Evolutionary conservation across 768 basidiomycete species (phyloP), one percentile per base, ranked within the genome.

Genomic region (Exsudoporus frostii): DNA sequence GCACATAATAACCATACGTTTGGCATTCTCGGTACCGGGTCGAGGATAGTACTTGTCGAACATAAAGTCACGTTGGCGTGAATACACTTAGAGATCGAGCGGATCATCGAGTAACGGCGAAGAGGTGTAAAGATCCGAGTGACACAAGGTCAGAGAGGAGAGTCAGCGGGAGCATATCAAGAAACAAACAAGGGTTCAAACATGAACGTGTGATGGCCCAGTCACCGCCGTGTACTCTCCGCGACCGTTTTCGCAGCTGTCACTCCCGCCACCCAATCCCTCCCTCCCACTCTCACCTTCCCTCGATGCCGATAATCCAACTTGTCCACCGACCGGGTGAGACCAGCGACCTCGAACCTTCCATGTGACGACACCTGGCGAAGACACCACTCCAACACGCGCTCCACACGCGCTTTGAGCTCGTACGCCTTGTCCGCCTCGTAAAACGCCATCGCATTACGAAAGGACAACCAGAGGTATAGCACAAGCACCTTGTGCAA

Each of bases 381-480:
- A 55, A 90, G 69, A 54, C 71, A 75, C 76, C 82, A 85, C 45
- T 91, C 85, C 62, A 95, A 76, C 14, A 77, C 84, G 33, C 64
- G 63, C 71, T 96, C 91, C 7, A 85, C 73, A 25, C 86, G 71
- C 13, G 64, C 64, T 65, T 92, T 90, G 41, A 91, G 61, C 15
- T 64, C 70, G 13, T 68, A 57, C 2, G 84, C 87, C 25, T 71
- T 67, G 7, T 72, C 65, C 30, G 77, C 72, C n/a, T 87, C 76
- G 5, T 79, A 69, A 66, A 88, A 98, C 8, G 84, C 75, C 48
- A 91, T 74, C 0, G 82, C 76, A 53, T 82, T 76, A 36, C 94
- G 85, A 66, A 82, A 85, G 19, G 78, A 76, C 57, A 94, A 75
- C 96, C 96, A 99, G 45, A 92, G 73, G 70, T 98, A 98, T 20